phyloP scores from a whole-genome alignment of 495 filamentous ascomycete species.

The Tuber brumale region DNA sequence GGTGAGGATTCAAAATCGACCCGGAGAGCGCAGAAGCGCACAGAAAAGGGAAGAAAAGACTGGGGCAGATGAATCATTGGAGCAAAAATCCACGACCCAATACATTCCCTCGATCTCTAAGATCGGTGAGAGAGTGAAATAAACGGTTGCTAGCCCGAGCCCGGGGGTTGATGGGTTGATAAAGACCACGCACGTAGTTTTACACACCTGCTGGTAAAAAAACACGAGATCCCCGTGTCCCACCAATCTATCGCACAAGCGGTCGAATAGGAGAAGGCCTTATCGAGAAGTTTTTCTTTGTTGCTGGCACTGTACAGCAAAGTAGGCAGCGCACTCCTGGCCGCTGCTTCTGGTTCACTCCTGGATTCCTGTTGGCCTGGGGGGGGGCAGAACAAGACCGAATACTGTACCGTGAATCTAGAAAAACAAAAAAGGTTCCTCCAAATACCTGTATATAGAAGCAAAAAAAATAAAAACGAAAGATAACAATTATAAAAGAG shows the following conservation, averaged over 20 bases:
- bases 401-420: not conserved
- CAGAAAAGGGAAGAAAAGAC: constrained; percentile 19
- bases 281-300: constrained; percentile 13
- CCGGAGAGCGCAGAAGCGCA: constrained; percentile 24
- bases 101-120: constrained; percentile 25
- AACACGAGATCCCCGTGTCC: constrained; percentile 19
- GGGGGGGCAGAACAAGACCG: not conserved
- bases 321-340: not conserved
- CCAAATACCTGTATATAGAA: constrained; percentile 3
- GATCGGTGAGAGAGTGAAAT: not conserved
- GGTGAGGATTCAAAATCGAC: constrained; percentile 27
- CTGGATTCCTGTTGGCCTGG: not conserved
- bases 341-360: not conserved
- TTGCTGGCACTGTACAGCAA: not conserved
- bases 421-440: constrained; percentile 9
- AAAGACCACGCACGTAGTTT: constrained; percentile 1
- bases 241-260: constrained; percentile 5
- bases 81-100: constrained; percentile 26
- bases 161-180: constrained; percentile 5
- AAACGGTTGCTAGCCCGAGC: constrained; percentile 10
- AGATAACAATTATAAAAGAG: not conserved
- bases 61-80: constrained; percentile 29
- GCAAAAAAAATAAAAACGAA: constrained; percentile 19
- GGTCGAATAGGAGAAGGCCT: constrained; percentile 8
- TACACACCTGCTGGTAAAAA: constrained; percentile 39